Base-by-base conservation (phyloP, 768 basidiomycete species). In the Epithele typhae region DNA sequence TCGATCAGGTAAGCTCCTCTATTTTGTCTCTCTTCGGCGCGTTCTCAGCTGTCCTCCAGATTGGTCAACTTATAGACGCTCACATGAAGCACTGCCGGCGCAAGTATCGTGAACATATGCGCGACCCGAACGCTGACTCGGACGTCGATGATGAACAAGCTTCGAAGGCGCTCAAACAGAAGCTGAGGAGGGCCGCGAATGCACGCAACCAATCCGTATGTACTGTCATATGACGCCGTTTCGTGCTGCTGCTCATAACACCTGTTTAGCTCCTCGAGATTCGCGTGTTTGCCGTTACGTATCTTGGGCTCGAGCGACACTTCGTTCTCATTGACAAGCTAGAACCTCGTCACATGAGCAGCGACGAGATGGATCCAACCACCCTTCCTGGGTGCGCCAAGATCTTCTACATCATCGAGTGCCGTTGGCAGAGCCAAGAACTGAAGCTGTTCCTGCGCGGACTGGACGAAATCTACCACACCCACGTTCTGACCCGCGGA, bases 401-500 rank as follows among this genome's bases (percentile, higher is more conserved):
- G 41, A 27, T 8, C 6, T 48, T 37, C 23, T 41, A 41, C 19
- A 43, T 48, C 25, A 17, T 48, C 40, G 47, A 48, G 19, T 24
- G 40, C 1, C 40, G 25, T 2, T 48, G 47, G 47, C 40, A 43
- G 25, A 48, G 47, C 19, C 25, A 6, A 2, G 41, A 23, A 3
- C 21, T 48, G 24, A 42, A 43, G 15, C 37, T 25, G 1, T 48
- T 48, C 27, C 33, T 48, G 12, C 47, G 47, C 11, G 11, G 23
- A 4, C 36, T 48, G n/a, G 47, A 48, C 21, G 18, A n/a, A 3
- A 23, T 43, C 8, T 43, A 48, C 36, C 41, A 24, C 3, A 24
- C 22, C n/a, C 5, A 17, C 25, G 42, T 40, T 14, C 40, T 12
- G 5, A n/a, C 15, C 5, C 9, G 17, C 10, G 37, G 17, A 0